phyloP scores from a whole-genome alignment of 352 stramenopile genomes.

The Pythium phragmitis region DNA sequence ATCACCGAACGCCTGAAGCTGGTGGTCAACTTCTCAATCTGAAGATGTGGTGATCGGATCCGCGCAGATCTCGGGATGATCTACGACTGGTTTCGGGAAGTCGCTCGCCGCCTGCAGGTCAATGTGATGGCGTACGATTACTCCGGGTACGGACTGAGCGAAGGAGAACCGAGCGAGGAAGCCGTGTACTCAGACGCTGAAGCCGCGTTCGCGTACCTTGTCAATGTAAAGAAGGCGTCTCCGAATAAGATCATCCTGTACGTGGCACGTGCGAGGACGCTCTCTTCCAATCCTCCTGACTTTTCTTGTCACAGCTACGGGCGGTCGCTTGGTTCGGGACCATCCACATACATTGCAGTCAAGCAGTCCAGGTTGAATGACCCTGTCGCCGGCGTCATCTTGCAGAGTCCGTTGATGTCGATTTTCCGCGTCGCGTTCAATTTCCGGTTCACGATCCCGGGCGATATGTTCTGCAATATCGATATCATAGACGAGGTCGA shows the following conservation, averaged over 20 bases:
- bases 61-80: slow-evolving; percentile 95
- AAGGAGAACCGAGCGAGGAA: slow-evolving; percentile 91
- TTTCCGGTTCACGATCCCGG: slow-evolving; percentile 96
- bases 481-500: slow-evolving; percentile 89
- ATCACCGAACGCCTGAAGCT: background rate
- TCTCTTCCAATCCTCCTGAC: background rate
- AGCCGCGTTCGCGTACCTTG: slow-evolving; percentile 95
- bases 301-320: slow-evolving; percentile 62
- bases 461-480: slow-evolving; percentile 98
- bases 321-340: slow-evolving; percentile 90
- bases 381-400: slow-evolving; percentile 93
- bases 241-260: slow-evolving; percentile 96
- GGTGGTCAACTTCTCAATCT: background rate
- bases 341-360: slow-evolving; percentile 95
- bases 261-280: background rate
- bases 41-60: background rate
- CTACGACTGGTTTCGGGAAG: slow-evolving; percentile 96
- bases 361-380: slow-evolving; percentile 90
- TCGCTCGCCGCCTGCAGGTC: slow-evolving; percentile 75
- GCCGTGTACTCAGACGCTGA: slow-evolving; percentile 95
- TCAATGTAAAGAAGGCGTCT: slow-evolving; percentile 89
- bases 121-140: slow-evolving; percentile 96
- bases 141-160: slow-evolving; percentile 96
- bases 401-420: slow-evolving; percentile 95
- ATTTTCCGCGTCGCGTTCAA: slow-evolving; percentile 98